Evolutionary conservation across 495 filamentous ascomycete species (phyloP).

Genomic region (Penicillium mononematosum): DNA sequence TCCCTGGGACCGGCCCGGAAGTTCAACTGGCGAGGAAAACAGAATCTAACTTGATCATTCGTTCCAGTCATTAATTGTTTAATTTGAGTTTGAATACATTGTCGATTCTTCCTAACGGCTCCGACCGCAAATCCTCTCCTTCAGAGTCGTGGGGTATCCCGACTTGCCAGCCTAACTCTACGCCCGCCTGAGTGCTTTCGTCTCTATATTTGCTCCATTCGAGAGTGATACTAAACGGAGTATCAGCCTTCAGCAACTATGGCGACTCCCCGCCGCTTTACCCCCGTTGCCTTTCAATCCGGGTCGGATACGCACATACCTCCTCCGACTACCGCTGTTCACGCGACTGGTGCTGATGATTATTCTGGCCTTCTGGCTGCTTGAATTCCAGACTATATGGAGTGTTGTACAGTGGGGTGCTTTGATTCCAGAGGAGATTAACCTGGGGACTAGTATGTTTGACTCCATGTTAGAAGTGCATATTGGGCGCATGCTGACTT

Average conservation of each 20-base stretch:
- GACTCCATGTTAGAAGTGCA: not conserved
- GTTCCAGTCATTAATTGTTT: slow-evolving; percentile 7
- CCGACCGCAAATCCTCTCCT: not conserved
- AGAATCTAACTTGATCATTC: slow-evolving; percentile 7
- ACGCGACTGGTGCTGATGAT: slow-evolving; percentile 72
- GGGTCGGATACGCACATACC: slow-evolving; percentile 60
- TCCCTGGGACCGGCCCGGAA: slow-evolving; percentile 22
- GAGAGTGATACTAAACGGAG: not conserved
- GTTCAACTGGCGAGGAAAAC: not conserved
- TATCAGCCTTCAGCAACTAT: slow-evolving; percentile 22
- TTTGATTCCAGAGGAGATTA: slow-evolving; percentile 72
- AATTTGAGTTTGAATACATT: not conserved
- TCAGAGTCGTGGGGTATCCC: not conserved
- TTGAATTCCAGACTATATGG: slow-evolving; percentile 64
- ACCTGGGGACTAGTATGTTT: slow-evolving; percentile 69
- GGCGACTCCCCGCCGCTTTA: slow-evolving; percentile 43
- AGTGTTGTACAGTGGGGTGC: slow-evolving; percentile 71
- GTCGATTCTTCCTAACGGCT: not conserved
- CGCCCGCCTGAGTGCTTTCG: not conserved
- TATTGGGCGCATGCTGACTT: slow-evolving; percentile 9
- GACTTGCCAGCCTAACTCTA: not conserved
- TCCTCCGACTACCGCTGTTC: slow-evolving; percentile 82
- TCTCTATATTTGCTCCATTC: not conserved
- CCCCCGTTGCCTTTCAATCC: slow-evolving; percentile 51
- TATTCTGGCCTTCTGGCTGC: slow-evolving; percentile 66